Conservation (phyloP, 176 grass and related monocot species). For the Carex myosuroides region DNA sequence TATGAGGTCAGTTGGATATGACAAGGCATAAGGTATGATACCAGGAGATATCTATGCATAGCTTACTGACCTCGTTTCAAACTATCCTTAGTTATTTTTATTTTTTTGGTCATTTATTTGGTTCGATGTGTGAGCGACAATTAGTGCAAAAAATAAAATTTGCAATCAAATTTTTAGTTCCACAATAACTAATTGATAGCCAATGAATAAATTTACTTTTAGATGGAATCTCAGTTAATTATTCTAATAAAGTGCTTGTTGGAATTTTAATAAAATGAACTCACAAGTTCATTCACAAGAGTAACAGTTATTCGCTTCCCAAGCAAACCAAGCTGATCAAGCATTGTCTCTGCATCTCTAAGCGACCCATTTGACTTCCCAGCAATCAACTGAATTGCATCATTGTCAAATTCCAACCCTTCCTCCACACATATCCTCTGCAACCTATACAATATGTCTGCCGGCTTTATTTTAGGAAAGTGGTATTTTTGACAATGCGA, state of each 20-base stretch:
- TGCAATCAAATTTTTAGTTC: neutral
- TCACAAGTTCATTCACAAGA: conserved; percentile 94
- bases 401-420: conserved; percentile 80
- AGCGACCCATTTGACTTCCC: conserved; percentile 82
- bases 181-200: neutral
- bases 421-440: conserved; percentile 84
- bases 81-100: neutral
- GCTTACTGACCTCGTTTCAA: neutral
- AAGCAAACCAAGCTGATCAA: conserved; percentile 92
- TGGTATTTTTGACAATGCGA: conserved; percentile 88
- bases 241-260: neutral
- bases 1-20: neutral
- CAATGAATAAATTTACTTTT: neutral
- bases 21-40: neutral
- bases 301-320: conserved; percentile 90
- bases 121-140: neutral
- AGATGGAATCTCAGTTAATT: neutral
- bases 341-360: conserved; percentile 92
- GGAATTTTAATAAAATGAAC: conserved; percentile 27
- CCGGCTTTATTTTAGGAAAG: conserved; percentile 89
- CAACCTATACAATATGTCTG: conserved; percentile 62
- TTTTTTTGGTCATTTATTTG: neutral
- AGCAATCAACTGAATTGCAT: conserved; percentile 82
- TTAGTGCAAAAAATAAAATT: neutral
- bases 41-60: neutral